These are phyloP conservation scores for Vaccinium macrocarpon DNA, from an alignment of 148 eudicot species.

Conservation along the genomic window DNA sequence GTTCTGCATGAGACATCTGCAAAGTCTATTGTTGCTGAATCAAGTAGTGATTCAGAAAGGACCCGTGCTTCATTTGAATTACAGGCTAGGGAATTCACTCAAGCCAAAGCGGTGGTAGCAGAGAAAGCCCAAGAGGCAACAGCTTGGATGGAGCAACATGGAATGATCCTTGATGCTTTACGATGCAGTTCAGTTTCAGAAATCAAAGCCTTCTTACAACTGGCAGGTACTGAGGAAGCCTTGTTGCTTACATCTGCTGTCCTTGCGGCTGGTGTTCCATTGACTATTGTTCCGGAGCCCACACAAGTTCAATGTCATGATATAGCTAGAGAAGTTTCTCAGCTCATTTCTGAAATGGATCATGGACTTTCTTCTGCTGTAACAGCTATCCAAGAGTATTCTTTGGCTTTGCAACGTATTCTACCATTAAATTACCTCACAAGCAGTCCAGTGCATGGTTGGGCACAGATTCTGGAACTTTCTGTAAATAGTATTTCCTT, in stretches of 20 bases:
- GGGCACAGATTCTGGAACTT: conserved; percentile 83
- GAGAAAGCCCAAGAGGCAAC: conserved; percentile 85
- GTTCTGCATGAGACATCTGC: conserved; percentile 80
- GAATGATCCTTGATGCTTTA: conserved; percentile 81
- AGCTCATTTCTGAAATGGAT: conserved; percentile 61
- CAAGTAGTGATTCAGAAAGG: conserved; percentile 62
- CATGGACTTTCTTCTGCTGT: conserved; percentile 74
- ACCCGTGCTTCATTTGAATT: conserved; percentile 57
- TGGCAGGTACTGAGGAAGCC: conserved; percentile 51
- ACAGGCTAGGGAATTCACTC: conserved; percentile 77
- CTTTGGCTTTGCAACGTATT: conserved; percentile 81
- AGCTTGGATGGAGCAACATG: conserved; percentile 88
- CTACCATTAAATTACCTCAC: conserved; percentile 88
- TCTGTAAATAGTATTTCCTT: conserved; percentile 58
- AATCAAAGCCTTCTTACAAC: conserved; percentile 46
- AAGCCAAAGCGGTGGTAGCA: conserved; percentile 67
- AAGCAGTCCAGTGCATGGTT: conserved; percentile 84
- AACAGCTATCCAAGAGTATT: conserved; percentile 68
- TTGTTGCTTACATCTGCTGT: conserved; percentile 81
- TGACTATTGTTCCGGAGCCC: conserved; percentile 95
- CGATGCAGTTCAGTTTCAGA: conserved; percentile 72
- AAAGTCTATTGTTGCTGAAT: conserved; percentile 73
- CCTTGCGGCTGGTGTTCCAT: conserved; percentile 82
- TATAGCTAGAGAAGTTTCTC: conserved; percentile 81
- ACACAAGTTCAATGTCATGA: conserved; percentile 94